Percentiles rank a stretch among this genome's conserved stretches.
Evolutionary conservation across 148 eudicot species (phyloP).

Genomic region (Cornus kousa): DNA sequence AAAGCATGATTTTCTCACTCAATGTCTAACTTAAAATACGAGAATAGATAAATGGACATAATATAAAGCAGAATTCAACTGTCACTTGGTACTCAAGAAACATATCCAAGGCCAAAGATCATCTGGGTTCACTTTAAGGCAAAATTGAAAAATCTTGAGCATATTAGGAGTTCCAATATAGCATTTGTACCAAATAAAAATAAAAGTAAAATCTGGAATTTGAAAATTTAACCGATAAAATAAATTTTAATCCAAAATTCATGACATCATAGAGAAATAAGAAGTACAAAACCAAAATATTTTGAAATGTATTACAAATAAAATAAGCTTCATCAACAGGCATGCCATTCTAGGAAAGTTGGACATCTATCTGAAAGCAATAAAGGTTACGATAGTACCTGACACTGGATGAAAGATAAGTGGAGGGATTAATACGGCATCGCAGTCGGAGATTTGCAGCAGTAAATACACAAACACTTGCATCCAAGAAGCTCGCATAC

Average conservation of each 20-base stretch:
- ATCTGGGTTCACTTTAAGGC: neutral
- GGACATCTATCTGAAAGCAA: neutral
- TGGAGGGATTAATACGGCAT: constrained; percentile 73
- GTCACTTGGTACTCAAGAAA: neutral
- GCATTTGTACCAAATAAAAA: neutral
- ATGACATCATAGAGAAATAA: no score
- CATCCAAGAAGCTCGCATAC: constrained; percentile 81
- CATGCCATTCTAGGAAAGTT: neutral
- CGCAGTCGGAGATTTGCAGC: constrained; percentile 69
- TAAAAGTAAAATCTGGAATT: neutral
- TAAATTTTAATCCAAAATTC: no score
- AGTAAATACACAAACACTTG: constrained; percentile 70
- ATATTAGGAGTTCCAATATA: no score
- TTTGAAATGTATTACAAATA: neutral
- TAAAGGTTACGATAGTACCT: constrained; percentile 33
- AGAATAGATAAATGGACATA: neutral
- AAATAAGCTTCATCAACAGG: neutral
- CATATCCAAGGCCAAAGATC: neutral
- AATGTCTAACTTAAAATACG: neutral
- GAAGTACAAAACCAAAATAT: no score
- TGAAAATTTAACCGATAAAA: no score
- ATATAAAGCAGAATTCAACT: neutral
- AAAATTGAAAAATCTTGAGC: neutral
- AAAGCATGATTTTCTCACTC: neutral
- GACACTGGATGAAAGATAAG: constrained; percentile 64